These are phyloP conservation scores for Coemansia sp. DNA, from an alignment of 192 early-diverging fungal species.

Conservation along the genomic window DNA sequence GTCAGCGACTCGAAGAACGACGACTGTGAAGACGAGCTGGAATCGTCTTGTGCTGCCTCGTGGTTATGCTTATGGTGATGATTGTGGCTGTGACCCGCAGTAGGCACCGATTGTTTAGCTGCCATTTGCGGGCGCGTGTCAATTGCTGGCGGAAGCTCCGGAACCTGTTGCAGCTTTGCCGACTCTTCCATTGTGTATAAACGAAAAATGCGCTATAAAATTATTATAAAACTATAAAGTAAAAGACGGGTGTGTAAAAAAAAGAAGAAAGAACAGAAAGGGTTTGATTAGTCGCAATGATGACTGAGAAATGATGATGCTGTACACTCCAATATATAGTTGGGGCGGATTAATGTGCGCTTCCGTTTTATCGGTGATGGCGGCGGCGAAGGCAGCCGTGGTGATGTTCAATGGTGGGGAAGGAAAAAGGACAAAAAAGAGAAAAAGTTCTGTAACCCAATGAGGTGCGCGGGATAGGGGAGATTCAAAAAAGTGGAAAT, in stretches of 20 bases:
- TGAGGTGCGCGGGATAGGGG: background rate
- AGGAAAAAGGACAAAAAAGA: background rate
- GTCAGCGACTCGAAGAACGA: constrained; percentile 18
- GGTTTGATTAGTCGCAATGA: background rate
- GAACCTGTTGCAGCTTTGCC: too few species aligned
- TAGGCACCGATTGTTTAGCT: background rate
- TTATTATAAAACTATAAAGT: background rate
- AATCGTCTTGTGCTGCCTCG: background rate
- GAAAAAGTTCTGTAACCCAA: background rate
- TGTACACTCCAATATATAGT: background rate
- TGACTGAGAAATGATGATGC: too few species aligned
- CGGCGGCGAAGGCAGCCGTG: too few species aligned
- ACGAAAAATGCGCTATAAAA: background rate
- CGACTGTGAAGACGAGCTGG: constrained; percentile 10
- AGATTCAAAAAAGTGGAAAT: background rate
- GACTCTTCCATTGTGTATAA: background rate
- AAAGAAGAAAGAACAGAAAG: too few species aligned
- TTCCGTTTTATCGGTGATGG: background rate
- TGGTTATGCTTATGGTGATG: constrained; percentile 1
- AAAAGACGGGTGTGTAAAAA: too few species aligned
- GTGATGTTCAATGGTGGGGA: background rate
- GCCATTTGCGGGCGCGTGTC: background rate
- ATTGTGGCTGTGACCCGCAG: background rate
- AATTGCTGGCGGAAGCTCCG: background rate
- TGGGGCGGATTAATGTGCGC: background rate